Percentiles rank a stretch among this genome's conserved stretches.
Evolutionary conservation across 352 stramenopile genomes (phyloP).

Genomic region (Globisporangium cederbergense): DNA sequence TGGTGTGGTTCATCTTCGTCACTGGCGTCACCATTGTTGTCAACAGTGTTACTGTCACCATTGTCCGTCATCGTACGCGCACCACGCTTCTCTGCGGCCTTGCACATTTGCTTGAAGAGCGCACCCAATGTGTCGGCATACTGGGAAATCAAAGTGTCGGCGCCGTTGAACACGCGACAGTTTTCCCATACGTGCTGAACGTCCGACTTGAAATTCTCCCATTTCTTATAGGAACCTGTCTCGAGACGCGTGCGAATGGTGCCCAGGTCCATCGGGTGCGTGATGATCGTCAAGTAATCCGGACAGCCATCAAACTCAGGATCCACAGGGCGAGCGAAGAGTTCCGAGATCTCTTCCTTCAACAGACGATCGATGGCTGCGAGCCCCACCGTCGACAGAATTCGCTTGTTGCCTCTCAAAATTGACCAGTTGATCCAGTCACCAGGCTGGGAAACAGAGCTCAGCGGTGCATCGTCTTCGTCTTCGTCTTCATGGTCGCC

Average conservation of each 20-base stretch:
- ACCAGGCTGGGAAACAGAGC: slow-evolving; percentile 11
- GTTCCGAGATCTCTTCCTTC: slow-evolving; percentile 70
- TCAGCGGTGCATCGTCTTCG: slow-evolving; percentile 20
- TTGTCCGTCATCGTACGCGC: slow-evolving; percentile 36
- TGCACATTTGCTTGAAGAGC: slow-evolving; percentile 62
- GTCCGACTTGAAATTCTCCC: slow-evolving; percentile 77
- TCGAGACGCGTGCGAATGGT: slow-evolving; percentile 70
- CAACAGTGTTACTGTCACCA: slow-evolving; percentile 16
- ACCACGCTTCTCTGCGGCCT: slow-evolving; percentile 54
- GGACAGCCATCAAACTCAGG: slow-evolving; percentile 77
- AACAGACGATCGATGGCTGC: slow-evolving; percentile 60
- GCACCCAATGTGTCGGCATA: slow-evolving; percentile 68
- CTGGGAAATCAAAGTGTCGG: slow-evolving; percentile 71
- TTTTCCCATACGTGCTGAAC: slow-evolving; percentile 82
- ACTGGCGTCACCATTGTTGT: slow-evolving; percentile 9
- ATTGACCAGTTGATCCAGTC: slow-evolving; percentile 76
- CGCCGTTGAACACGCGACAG: slow-evolving; percentile 76
- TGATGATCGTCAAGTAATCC: slow-evolving; percentile 80
- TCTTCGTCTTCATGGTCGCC: slow-evolving; percentile 34
- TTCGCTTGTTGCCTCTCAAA: slow-evolving; percentile 34
- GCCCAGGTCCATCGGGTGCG: slow-evolving; percentile 83
- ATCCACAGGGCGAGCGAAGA: slow-evolving; percentile 84
- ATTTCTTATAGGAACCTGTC: slow-evolving; percentile 65
- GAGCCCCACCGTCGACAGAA: slow-evolving; percentile 55
- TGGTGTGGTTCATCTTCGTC: slow-evolving; percentile 16